These are phyloP conservation scores for Wickerhamomyces hampshirensis DNA, from an alignment of 805 yeast species.

Conservation along the genomic window DNA sequence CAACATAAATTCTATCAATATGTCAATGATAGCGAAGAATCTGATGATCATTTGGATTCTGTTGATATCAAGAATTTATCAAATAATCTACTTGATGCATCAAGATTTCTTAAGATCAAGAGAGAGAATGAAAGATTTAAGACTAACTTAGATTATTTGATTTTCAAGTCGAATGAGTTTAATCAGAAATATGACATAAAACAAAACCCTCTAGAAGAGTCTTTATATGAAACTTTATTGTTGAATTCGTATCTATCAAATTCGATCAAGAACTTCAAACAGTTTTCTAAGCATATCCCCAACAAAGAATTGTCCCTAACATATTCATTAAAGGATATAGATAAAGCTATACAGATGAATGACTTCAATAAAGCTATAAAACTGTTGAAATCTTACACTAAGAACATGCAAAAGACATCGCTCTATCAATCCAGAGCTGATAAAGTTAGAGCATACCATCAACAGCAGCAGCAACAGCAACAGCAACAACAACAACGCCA, in stretches of 20 bases:
- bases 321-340: constrained; percentile 33
- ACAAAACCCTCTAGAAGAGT: constrained; percentile 21
- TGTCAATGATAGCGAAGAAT: constrained; percentile 28
- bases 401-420: constrained; percentile 31
- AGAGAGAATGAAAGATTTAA: constrained; percentile 17
- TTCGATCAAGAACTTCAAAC: constrained; percentile 23
- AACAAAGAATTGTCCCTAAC: constrained; percentile 9
- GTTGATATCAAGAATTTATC: constrained; percentile 37
- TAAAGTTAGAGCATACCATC: constrained; percentile 18
- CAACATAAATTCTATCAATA: constrained; percentile 41
- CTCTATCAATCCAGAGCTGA: constrained; percentile 27
- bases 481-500: constrained; percentile 40
- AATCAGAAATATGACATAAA: constrained; percentile 13
- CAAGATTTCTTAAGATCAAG: constrained; percentile 18
- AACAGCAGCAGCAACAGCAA: constrained; percentile 40
- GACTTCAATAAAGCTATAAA: constrained; percentile 34
- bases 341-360: constrained; percentile 24
- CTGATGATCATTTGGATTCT: constrained; percentile 33
- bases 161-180: constrained; percentile 14
- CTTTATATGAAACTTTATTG: constrained; percentile 35
- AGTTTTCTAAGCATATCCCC: constrained; percentile 24
- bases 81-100: constrained; percentile 26
- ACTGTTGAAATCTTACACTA: constrained; percentile 35
- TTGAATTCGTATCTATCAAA: constrained; percentile 33
- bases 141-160: constrained; percentile 19